phyloP scores from a whole-genome alignment of 352 stramenopile genomes.

The Phytophthora foliorum region DNA sequence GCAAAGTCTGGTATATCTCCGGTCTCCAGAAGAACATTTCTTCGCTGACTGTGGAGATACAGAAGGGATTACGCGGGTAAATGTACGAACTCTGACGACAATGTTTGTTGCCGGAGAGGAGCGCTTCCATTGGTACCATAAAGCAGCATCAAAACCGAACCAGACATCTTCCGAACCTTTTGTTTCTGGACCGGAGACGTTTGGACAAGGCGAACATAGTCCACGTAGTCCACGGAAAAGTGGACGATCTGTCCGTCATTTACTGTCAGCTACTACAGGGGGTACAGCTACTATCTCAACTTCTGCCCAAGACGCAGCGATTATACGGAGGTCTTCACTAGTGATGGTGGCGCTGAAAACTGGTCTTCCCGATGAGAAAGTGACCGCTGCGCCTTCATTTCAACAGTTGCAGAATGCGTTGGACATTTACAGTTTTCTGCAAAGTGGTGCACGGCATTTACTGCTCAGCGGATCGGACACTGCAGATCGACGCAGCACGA shows the following conservation, averaged over 20 bases:
- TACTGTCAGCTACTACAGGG: constrained; percentile 3
- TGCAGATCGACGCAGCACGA: constrained; percentile 49
- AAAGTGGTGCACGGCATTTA: constrained; percentile 49
- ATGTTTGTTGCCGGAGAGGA: constrained; percentile 67
- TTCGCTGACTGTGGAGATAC: constrained; percentile 62
- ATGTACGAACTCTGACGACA: constrained; percentile 30
- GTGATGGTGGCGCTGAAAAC: constrained; percentile 35
- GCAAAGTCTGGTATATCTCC: constrained; percentile 37
- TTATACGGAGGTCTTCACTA: constrained; percentile 38
- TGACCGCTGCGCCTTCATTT: constrained; percentile 34
- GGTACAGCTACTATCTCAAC: neutral
- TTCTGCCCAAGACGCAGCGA: constrained; percentile 19
- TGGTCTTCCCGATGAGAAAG: constrained; percentile 40
- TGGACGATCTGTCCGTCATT: constrained; percentile 13
- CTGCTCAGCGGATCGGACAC: constrained; percentile 56
- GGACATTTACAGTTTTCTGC: constrained; percentile 60
- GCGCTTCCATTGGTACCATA: constrained; percentile 75
- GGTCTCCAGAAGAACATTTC: constrained; percentile 35
- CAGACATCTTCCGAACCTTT: constrained; percentile 5
- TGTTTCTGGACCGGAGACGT: constrained; percentile 7
- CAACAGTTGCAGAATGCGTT: constrained; percentile 64
- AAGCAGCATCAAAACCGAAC: constrained; percentile 35
- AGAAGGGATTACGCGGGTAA: constrained; percentile 50
- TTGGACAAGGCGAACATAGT: neutral
- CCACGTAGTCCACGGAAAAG: constrained; percentile 21